Percentiles rank a stretch among this genome's conserved stretches.
These are phyloP conservation scores for Neolentinus lepideus DNA, from an alignment of 1,284 basidiomycete genomes.

Conservation along the genomic window DNA sequence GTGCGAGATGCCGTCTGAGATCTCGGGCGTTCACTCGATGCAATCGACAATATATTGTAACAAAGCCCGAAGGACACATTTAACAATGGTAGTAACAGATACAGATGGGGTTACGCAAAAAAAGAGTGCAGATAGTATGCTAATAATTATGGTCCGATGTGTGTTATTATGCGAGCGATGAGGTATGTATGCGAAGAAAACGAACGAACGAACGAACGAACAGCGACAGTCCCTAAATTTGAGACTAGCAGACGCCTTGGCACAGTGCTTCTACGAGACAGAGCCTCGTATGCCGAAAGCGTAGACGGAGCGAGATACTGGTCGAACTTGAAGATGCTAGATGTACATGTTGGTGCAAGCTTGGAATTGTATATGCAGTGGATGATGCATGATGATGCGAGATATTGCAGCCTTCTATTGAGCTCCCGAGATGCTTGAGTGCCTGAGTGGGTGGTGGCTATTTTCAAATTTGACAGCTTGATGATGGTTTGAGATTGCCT, in stretches of 20 bases:
- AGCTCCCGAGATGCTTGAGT: not conserved
- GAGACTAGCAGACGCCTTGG: too few species aligned
- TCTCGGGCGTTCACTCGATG: too few species aligned
- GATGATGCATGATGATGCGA: not conserved
- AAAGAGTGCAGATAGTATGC: not conserved
- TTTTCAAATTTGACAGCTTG: not conserved
- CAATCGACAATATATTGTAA: not conserved
- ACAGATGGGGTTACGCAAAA: not conserved
- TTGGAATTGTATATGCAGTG: too few species aligned
- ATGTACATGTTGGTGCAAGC: not conserved
- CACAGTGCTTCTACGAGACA: too few species aligned
- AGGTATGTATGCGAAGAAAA: not conserved
- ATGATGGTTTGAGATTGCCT: conserved; percentile 1
- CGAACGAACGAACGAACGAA: not conserved
- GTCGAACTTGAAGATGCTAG: not conserved
- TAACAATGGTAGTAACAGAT: not conserved
- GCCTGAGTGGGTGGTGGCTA: not conserved
- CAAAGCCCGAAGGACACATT: not conserved
- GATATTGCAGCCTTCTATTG: conserved; percentile 1
- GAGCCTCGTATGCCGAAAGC: not conserved
- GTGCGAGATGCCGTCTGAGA: too few species aligned
- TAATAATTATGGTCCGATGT: not conserved
- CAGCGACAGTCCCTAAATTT: too few species aligned
- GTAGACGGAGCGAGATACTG: not conserved
- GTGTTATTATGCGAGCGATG: not conserved